Conservation (phyloP, 805 yeast genomes). For the Hanseniaspora valbyensis region DNA sequence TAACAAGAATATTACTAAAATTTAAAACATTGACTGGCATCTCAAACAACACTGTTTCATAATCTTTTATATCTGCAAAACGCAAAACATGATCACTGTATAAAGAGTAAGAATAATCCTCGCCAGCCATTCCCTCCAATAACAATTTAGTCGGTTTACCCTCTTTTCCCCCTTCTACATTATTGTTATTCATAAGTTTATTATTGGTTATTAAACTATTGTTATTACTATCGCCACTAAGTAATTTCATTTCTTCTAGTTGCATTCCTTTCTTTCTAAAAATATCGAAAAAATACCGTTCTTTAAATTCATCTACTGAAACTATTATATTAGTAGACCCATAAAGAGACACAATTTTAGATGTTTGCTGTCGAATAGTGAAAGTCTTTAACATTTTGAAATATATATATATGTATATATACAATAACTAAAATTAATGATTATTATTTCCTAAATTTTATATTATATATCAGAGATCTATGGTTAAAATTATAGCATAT, state of each 20-base stretch:
- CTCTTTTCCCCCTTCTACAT: background rate
- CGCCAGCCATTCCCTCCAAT: background rate
- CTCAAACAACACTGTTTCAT: background rate
- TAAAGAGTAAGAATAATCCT: background rate
- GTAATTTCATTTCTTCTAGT: background rate
- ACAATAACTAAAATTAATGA: no score
- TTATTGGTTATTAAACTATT: no score
- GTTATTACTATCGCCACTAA: background rate
- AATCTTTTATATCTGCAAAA: background rate
- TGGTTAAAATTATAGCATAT: no score
- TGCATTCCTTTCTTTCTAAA: background rate
- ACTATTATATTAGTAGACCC: background rate
- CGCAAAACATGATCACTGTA: background rate
- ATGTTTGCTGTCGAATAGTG: background rate
- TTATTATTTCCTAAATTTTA: no score
- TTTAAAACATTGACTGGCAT: constrained; percentile 13
- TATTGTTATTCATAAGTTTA: no score
- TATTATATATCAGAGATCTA: no score
- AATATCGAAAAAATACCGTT: background rate
- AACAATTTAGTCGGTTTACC: background rate
- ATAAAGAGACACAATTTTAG: background rate
- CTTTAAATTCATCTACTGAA: background rate
- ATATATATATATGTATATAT: no score
- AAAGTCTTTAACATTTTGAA: background rate
- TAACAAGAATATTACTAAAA: constrained; percentile 7